phyloP scores from a whole-genome alignment of 768 basidiomycete species.

The Harrya chromipes region DNA sequence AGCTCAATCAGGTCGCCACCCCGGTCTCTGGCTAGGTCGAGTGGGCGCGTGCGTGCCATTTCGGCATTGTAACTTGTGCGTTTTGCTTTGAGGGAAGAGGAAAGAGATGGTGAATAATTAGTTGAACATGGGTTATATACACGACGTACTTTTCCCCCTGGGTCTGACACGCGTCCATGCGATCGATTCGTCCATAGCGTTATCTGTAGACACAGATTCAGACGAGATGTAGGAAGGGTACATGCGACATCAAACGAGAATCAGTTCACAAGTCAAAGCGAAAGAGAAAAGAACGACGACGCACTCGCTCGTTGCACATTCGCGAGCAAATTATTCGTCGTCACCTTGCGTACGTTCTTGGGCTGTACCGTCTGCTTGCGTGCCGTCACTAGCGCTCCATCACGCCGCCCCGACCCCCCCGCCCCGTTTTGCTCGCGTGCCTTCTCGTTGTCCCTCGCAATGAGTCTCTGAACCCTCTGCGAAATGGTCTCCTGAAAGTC shows the following conservation, averaged over 20 bases:
- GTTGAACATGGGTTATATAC: neutral
- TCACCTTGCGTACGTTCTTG: conserved; percentile 10
- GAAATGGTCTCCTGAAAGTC: conserved; percentile 17
- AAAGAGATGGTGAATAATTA: neutral
- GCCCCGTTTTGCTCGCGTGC: neutral
- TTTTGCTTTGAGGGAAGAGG: conserved; percentile 8
- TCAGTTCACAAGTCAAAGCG: neutral
- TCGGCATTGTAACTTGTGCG: conserved; percentile 7
- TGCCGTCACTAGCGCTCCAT: neutral
- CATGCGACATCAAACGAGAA: neutral
- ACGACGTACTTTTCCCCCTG: conserved; percentile 15
- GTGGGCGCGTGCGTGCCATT: conserved; percentile 8
- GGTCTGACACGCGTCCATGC: conserved; percentile 15
- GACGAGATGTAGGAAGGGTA: neutral
- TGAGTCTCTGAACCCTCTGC: conserved; percentile 11
- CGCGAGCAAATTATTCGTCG: conserved; percentile 11
- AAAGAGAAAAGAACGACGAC: conserved; percentile 2
- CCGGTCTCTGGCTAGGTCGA: conserved; percentile 10
- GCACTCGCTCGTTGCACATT: conserved; percentile 19
- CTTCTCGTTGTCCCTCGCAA: conserved; percentile 3
- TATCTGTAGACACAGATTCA: neutral
- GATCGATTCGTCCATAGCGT: conserved; percentile 6
- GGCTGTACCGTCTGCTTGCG: conserved; percentile 11
- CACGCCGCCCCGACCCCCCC: neutral
- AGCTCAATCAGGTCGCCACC: conserved; percentile 15